These are phyloP conservation scores for Fomitopsis palustris DNA, from an alignment of 1,284 basidiomycete genomes.

Conservation along the genomic window DNA sequence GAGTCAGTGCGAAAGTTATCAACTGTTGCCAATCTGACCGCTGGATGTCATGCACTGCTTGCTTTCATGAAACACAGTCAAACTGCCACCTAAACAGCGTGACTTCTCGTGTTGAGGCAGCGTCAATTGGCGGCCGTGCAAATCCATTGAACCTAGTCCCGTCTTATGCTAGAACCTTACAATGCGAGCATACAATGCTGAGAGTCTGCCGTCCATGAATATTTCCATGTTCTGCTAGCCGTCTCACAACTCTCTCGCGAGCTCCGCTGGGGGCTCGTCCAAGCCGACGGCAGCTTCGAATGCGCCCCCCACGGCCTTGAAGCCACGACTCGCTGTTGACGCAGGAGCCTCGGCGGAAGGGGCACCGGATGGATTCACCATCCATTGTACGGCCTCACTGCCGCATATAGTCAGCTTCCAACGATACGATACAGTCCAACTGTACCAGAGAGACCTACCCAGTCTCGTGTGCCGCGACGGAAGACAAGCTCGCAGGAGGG, in stretches of 20 bases:
- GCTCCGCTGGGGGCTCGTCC: constrained; percentile 38
- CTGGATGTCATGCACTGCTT: no score
- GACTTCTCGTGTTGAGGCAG: no score
- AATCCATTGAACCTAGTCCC: no score
- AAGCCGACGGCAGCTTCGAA: constrained; percentile 44
- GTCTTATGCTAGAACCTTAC: no score
- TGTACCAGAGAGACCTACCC: constrained; percentile 25
- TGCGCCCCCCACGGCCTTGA: constrained; percentile 32
- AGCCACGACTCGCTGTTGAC: constrained; percentile 17
- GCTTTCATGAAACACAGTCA: no score
- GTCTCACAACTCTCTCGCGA: background rate
- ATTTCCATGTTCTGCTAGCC: background rate
- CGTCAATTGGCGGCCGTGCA: no score
- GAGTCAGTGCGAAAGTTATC: no score
- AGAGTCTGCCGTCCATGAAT: no score
- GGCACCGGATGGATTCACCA: constrained; percentile 21
- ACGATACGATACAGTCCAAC: background rate
- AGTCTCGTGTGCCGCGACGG: constrained; percentile 46
- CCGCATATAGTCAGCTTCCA: background rate
- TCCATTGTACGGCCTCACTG: constrained; percentile 23
- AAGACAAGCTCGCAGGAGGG: constrained; percentile 54
- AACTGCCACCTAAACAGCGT: no score
- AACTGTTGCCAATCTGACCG: no score
- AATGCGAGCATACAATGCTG: no score
- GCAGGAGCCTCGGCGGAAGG: constrained; percentile 12